A percentile compares a stretch with the other conserved stretches of the same genome.
Conservation (phyloP, 345 rosid species). For the Ceriops tagal region DNA sequence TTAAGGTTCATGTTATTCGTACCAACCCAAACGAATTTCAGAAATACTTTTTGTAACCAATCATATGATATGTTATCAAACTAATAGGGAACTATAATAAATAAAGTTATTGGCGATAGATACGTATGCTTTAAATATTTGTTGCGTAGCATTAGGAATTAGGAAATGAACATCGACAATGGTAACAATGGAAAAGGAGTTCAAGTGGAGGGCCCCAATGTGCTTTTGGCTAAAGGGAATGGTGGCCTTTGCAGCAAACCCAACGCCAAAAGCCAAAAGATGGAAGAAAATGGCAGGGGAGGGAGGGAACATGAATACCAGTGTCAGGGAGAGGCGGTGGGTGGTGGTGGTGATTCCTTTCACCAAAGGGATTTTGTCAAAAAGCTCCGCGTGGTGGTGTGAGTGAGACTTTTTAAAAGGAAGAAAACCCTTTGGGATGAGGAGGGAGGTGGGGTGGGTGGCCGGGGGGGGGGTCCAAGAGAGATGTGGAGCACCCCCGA, state of each 20-base stretch:
- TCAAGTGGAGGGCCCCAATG: constrained; percentile 38
- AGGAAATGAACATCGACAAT: background rate
- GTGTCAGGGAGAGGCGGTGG: background rate
- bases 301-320: constrained; percentile 16
- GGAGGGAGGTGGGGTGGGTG: too few species aligned
- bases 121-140: background rate
- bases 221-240: constrained; percentile 39
- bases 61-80: too few species aligned
- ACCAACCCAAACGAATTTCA: too few species aligned
- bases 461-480: too few species aligned
- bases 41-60: too few species aligned
- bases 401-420: too few species aligned
- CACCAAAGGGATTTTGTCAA: background rate
- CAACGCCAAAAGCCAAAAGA: constrained; percentile 7
- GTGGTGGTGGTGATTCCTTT: background rate
- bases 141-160: background rate
- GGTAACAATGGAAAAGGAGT: constrained; percentile 15
- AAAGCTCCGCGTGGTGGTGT: too few species aligned
- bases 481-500: too few species aligned
- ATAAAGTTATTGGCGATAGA: background rate
- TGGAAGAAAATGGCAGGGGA: constrained; percentile 5
- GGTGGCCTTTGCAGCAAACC: background rate
- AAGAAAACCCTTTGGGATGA: too few species aligned
- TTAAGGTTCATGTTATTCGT: too few species aligned
- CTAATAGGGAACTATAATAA: background rate